Conservation (phyloP, 108 stramenopile genomes). For the Cyclotella sp. region DNA sequence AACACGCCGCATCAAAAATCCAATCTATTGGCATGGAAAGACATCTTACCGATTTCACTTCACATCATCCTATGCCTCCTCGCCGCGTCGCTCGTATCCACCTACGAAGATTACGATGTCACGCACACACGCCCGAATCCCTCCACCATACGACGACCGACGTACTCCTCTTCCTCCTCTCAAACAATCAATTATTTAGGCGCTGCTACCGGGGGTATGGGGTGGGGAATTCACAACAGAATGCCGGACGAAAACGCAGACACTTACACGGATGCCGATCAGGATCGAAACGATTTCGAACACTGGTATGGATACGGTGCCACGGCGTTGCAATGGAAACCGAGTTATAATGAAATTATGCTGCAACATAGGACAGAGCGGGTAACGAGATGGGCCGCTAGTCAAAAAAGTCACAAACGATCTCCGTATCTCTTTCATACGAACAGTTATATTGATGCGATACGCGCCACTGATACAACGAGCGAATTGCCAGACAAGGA, state of each 20-base stretch:
- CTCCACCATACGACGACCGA: constrained; percentile 40
- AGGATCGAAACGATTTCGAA: constrained; percentile 21
- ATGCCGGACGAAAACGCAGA: background rate
- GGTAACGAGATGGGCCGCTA: constrained; percentile 64
- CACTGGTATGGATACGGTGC: constrained; percentile 53
- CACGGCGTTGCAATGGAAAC: constrained; percentile 42
- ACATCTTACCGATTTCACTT: constrained; percentile 29
- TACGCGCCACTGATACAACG: background rate
- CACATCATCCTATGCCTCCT: constrained; percentile 25
- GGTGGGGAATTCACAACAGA: constrained; percentile 39
- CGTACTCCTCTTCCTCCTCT: background rate
- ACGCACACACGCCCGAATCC: constrained; percentile 50
- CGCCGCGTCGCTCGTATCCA: constrained; percentile 38
- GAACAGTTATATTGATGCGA: background rate
- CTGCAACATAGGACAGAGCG: constrained; percentile 64
- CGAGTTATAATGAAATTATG: constrained; percentile 89
- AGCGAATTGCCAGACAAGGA: constrained; percentile 22
- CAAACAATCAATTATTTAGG: constrained; percentile 32
- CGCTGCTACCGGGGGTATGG: constrained; percentile 52
- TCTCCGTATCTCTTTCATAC: too few relatives aligned
- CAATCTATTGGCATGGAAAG: constrained; percentile 20
- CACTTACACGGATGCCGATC: background rate
- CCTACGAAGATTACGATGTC: constrained; percentile 58
- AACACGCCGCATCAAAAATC: too few relatives aligned
- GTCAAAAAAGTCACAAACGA: too few relatives aligned